A percentile compares a stretch with the other conserved stretches of the same genome.
These are phyloP conservation scores for Fagus crenata DNA, from an alignment of 306 rosid genomes.

Conservation along the genomic window DNA sequence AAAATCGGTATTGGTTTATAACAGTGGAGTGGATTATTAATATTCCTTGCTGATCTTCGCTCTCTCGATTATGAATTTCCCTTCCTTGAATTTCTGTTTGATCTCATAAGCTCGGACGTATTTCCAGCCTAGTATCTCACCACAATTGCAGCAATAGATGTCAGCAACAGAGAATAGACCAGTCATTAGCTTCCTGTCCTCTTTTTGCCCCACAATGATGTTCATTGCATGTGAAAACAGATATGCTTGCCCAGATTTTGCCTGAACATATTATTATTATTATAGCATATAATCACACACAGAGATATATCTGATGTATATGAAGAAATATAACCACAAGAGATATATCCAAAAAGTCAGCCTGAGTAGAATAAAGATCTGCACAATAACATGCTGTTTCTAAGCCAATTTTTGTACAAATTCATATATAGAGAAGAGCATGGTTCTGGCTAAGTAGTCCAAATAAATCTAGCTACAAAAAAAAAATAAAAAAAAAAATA, in stretches of 20 bases:
- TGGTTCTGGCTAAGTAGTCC: background rate
- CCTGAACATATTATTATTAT: conserved; percentile 28
- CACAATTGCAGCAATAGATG: conserved; percentile 41
- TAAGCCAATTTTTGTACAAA: background rate
- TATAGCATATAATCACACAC: background rate
- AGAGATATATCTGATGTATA: background rate
- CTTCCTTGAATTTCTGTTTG: conserved; percentile 37
- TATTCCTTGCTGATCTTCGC: conserved; percentile 43
- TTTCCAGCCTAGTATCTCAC: conserved; percentile 50
- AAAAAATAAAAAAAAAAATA: no score
- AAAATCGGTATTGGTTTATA: background rate
- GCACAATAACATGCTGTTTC: background rate
- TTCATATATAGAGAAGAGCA: background rate
- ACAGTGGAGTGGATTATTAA: background rate
- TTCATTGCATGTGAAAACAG: conserved; percentile 49
- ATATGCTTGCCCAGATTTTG: conserved; percentile 43
- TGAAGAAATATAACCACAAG: background rate
- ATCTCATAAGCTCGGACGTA: conserved; percentile 38
- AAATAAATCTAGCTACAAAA: background rate
- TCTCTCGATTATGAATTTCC: conserved; percentile 42
- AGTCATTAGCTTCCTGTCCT: conserved; percentile 27
- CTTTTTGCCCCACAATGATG: conserved; percentile 40
- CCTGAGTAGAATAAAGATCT: background rate
- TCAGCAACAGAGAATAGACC: conserved; percentile 45
- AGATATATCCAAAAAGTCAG: background rate